These are phyloP conservation scores for Penicillium bialowiezense DNA, from an alignment of 495 filamentous ascomycete species.

Conservation along the genomic window DNA sequence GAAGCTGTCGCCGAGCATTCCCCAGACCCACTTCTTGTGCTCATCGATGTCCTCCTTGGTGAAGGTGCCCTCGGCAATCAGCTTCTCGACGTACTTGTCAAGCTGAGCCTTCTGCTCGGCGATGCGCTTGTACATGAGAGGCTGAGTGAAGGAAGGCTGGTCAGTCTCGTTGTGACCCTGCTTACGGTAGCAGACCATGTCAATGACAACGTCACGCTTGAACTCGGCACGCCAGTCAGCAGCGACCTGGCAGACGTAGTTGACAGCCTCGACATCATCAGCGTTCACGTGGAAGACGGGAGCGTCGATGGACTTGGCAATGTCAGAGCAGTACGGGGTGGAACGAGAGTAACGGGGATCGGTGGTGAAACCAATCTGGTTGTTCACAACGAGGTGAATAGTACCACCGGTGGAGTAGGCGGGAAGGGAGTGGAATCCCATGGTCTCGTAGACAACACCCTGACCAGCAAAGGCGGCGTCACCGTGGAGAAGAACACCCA, in stretches of 20 bases:
- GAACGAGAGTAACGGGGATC: conserved; percentile 96
- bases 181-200: conserved; percentile 98
- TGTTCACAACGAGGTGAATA: conserved; percentile 96
- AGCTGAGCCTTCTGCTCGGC: conserved; percentile 73
- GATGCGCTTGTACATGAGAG: conserved; percentile 98
- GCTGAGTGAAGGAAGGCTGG: conserved; percentile 99
- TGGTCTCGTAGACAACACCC: conserved; percentile 96
- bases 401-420: conserved; percentile 97
- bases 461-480: conserved; percentile 96
- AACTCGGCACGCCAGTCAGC: conserved; percentile 97
- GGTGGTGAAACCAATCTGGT: conserved; percentile 99
- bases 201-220: conserved; percentile 95
- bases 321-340: conserved; percentile 97
- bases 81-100: conserved; percentile 82
- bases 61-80: conserved; percentile 86
- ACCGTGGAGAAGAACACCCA: conserved; percentile 94
- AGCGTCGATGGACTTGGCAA: conserved; percentile 96
- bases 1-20: conserved; percentile 96
- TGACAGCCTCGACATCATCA: conserved; percentile 96
- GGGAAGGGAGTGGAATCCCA: conserved; percentile 94
- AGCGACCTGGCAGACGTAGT: conserved; percentile 95
- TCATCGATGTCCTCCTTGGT: conserved; percentile 97
- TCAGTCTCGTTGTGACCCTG: conserved; percentile 99
- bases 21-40: conserved; percentile 99
- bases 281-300: conserved; percentile 99